Evolutionary conservation across 306 rosid genomes (phyloP).

Genomic region (Oxytropis ochrocephala): DNA sequence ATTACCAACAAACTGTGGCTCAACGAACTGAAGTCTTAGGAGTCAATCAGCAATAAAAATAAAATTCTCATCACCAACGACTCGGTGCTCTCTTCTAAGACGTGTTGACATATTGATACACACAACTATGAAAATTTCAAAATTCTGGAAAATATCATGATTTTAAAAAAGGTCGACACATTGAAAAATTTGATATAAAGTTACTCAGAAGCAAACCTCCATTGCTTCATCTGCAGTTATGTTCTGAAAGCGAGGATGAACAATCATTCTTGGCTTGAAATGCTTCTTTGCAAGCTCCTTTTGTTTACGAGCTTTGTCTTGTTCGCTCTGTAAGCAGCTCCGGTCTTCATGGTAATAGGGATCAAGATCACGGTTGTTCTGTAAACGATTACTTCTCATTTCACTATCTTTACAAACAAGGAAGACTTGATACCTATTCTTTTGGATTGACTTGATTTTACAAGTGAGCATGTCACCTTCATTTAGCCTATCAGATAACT

Average conservation of each 20-base stretch:
- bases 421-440: constrained; percentile 89
- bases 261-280: constrained; percentile 97
- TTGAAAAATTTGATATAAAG: background rate
- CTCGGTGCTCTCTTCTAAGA: background rate
- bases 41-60: background rate
- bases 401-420: constrained; percentile 86
- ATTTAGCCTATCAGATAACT: constrained; percentile 76
- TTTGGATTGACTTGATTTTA: constrained; percentile 93
- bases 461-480: constrained; percentile 90
- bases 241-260: constrained; percentile 97
- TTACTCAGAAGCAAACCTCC: constrained; percentile 54
- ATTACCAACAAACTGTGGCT: background rate
- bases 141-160: background rate
- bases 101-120: background rate
- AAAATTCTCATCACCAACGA: background rate
- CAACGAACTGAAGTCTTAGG: background rate
- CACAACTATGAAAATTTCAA: background rate
- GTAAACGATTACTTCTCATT: constrained; percentile 76
- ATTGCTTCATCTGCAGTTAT: constrained; percentile 92
- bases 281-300: constrained; percentile 90
- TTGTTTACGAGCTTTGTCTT: constrained; percentile 82
- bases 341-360: constrained; percentile 78
- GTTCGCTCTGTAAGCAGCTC: constrained; percentile 69
- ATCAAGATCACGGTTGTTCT: constrained; percentile 47
- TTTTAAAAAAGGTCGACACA: background rate